Conservation (phyloP, 768 basidiomycete genomes). For the Phlebiopsis gigantea region DNA sequence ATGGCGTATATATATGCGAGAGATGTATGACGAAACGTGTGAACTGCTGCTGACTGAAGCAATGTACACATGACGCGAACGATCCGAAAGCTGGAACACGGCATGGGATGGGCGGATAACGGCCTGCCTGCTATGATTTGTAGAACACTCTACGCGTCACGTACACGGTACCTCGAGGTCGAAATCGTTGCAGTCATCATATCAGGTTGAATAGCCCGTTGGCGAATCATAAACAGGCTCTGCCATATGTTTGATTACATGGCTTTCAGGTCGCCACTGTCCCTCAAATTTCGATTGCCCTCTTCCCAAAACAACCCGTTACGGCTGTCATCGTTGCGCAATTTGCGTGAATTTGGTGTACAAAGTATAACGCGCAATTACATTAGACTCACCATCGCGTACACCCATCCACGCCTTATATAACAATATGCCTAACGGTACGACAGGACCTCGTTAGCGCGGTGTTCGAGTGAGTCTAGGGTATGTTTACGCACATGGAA, state of each 20-base stretch:
- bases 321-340: background rate
- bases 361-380: background rate
- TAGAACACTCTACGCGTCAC: too few relatives aligned
- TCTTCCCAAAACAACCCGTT: background rate
- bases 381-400: background rate
- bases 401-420: background rate
- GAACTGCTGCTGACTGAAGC: background rate
- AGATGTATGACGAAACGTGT: background rate
- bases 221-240: too few relatives aligned
- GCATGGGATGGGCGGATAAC: too few relatives aligned
- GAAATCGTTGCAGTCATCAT: too few relatives aligned
- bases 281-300: background rate
- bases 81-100: background rate
- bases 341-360: background rate
- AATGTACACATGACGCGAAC: background rate
- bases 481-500: background rate
- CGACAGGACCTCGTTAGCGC: background rate
- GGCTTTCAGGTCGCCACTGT: too few relatives aligned
- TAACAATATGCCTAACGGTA: background rate
- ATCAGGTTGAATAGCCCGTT: too few relatives aligned
- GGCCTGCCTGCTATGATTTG: too few relatives aligned
- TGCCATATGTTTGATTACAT: too few relatives aligned
- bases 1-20: background rate
- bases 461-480: too few relatives aligned
- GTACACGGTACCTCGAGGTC: too few relatives aligned